Evolutionary conservation across 140 eudicot genomes (phyloP).

Genomic region (Bidens hawaiensis): DNA sequence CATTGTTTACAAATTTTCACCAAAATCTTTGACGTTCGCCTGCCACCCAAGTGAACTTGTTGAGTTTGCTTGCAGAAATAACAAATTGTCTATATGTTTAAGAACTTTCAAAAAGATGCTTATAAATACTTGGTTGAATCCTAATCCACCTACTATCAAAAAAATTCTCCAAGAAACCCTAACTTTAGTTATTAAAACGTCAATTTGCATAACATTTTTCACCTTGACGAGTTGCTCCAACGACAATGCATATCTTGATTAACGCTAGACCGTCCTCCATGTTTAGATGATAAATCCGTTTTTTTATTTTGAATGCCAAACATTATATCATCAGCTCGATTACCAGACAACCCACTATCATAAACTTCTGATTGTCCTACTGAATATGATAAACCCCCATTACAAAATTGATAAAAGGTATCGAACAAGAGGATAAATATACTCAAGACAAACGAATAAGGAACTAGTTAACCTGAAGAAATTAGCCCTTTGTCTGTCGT

Average conservation of each 20-base stretch:
- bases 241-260: constrained; percentile 39
- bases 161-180: too few species aligned
- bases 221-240: constrained; percentile 97
- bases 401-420: background rate
- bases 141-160: too few species aligned
- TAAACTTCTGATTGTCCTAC: constrained; percentile 60
- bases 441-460: background rate
- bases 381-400: background rate
- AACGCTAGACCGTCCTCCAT: constrained; percentile 31
- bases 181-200: background rate
- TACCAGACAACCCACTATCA: constrained; percentile 77
- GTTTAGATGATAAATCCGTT: constrained; percentile 31
- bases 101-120: too few species aligned
- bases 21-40: too few species aligned
- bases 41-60: too few species aligned
- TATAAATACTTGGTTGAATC: too few species aligned
- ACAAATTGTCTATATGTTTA: too few species aligned
- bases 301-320: constrained; percentile 50
- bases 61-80: too few species aligned
- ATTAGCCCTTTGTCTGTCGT: constrained; percentile 78
- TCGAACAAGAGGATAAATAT: background rate
- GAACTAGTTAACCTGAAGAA: constrained; percentile 52
- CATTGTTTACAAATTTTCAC: too few species aligned
- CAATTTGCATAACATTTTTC: background rate
- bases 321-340: constrained; percentile 55